Evolutionary conservation across 345 rosid genomes (phyloP).

Genomic region (Sisymbrium altissimum): DNA sequence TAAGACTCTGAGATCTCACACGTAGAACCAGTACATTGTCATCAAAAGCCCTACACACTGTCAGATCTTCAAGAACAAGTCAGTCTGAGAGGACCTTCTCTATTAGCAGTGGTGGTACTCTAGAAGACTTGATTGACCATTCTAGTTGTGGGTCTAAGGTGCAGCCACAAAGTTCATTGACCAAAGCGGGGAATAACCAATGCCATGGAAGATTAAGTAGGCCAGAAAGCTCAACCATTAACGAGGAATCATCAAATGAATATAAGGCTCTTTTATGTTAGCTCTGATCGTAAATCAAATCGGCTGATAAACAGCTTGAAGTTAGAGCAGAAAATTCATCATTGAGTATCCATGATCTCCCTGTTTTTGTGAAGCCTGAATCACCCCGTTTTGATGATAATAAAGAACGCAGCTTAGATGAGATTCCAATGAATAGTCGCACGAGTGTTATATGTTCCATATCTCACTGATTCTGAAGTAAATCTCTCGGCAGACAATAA

Average conservation of each 20-base stretch:
- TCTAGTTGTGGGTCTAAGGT: too few species aligned
- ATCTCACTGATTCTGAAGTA: constrained; percentile 27
- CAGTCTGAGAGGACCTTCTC: too few species aligned
- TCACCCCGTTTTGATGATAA: constrained; percentile 43
- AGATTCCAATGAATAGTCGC: constrained; percentile 24
- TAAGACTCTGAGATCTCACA: constrained; percentile 11
- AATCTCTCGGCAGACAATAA: constrained; percentile 18
- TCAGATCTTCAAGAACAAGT: too few species aligned
- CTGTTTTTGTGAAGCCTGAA: constrained; percentile 37
- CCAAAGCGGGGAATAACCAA: too few species aligned
- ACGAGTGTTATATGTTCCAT: constrained; percentile 22
- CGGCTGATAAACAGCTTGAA: constrained; percentile 22
- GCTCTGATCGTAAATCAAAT: constrained; percentile 30
- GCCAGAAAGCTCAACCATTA: constrained; percentile 36
- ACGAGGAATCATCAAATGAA: constrained; percentile 20
- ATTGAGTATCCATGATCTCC: constrained; percentile 29
- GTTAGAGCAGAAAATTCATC: constrained; percentile 29
- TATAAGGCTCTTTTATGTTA: constrained; percentile 20
- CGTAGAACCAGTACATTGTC: not conserved
- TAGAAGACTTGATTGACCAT: too few species aligned
- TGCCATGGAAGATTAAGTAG: constrained; percentile 33
- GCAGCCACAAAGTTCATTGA: too few species aligned
- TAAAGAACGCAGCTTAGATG: constrained; percentile 30
- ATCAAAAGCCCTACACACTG: not conserved
- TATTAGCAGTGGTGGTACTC: too few species aligned